Evolutionary conservation across 768 basidiomycete genomes (phyloP), one percentile per base, ranked within the genome.

Genomic region (Leccinellum albellum): DNA sequence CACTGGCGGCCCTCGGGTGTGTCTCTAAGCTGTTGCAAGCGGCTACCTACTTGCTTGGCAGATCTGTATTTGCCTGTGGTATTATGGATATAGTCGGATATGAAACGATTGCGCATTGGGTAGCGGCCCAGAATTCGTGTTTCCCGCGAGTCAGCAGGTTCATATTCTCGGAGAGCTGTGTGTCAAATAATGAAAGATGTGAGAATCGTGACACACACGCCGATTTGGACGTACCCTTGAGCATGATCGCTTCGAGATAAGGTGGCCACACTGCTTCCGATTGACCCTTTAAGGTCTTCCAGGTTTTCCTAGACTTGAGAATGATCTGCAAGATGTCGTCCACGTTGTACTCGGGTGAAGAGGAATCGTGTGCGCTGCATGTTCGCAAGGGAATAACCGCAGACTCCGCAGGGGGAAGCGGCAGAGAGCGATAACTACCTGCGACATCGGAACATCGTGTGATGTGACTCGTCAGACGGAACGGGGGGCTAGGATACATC

Each of bases 241-340:
- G 79, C 61, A 91, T 76, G 40, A 86, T 86, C 28, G 85, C 87
- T 75, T 91, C 89, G 51, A 91, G 82, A 63, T 86, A 81, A 12
- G 85, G 87, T 52, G 89, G 89, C 89, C 89, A 90, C 21, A 91
- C 88, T 10, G 86, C 79, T 67, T 90, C 88, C 29, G 84, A 82
- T 47, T 62, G 63, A 46, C 86, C 88, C 67, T 82, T 81, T 26
- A 86, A 71, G 0, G 85, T 88, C 68, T 89, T 88, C 86, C 87
- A 90, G 65, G 81, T 85, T 71, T 88, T 89, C 61, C 88, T 81
- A 44, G 81, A 81, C 59, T 79, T 82, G 60, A 87, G 80, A 59
- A 89, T 84, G 49, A 82, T 81, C 66, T 83, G 78, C 69, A 88
- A 81, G 59, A 86, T 85, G 56, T 86, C 84, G 50, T 71, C 60